Percentiles rank a stretch among this genome's conserved stretches.
Evolutionary conservation across 345 rosid species (phyloP).

Genomic region (Aegle marmelos): DNA sequence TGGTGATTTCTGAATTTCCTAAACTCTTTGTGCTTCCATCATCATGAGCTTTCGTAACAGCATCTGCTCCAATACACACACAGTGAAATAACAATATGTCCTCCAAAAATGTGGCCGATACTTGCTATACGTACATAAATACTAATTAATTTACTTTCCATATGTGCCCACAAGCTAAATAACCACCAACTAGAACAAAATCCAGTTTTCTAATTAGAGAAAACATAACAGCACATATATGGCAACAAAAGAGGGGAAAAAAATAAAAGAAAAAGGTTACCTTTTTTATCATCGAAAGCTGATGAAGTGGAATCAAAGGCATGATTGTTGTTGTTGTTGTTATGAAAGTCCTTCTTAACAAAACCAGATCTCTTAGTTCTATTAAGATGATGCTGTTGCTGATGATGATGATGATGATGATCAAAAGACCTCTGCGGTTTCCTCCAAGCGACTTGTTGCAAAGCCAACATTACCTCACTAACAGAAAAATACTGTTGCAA

Average conservation of each 20-base stretch:
- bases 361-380: conserved; percentile 48
- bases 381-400: conserved; percentile 20
- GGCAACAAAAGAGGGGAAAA: neutral
- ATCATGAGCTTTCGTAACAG: conserved; percentile 31
- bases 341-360: conserved; percentile 39
- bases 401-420: conserved; percentile 19
- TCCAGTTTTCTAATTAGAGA: conserved; percentile 6
- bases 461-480: conserved; percentile 47
- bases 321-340: neutral
- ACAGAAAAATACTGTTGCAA: conserved; percentile 80
- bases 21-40: conserved; percentile 34
- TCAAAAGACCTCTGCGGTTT: conserved; percentile 55
- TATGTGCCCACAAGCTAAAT: conserved; percentile 9
- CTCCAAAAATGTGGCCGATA: neutral
- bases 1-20: conserved; percentile 32
- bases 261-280: conserved; percentile 28
- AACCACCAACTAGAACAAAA: conserved; percentile 6
- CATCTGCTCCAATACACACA: conserved; percentile 42
- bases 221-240: conserved; percentile 1
- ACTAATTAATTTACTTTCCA: neutral
- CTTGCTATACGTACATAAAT: too few relatives aligned
- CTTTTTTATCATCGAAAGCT: conserved; percentile 45
- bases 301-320: conserved; percentile 31
- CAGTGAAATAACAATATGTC: conserved; percentile 9
- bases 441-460: conserved; percentile 70